Base-by-base conservation (phyloP, 208 protist genomes). In the Trypanosoma vivax region DNA sequence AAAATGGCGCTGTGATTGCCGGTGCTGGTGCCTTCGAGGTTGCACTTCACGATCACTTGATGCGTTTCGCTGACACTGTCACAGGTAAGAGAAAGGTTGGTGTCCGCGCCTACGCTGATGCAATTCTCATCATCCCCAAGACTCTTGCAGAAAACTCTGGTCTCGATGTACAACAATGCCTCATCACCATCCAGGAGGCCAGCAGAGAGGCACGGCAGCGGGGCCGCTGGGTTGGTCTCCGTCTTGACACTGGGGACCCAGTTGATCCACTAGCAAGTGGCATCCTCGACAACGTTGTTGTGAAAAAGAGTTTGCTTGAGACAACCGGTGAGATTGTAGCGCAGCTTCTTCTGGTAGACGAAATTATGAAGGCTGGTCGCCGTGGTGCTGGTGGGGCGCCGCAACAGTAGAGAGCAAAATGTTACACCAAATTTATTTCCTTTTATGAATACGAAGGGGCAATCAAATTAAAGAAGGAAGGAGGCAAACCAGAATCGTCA, bases 1-100 rank as follows among this genome's bases (percentile, higher is more conserved):
- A 98, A 56, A 96, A 97, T 56, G 58, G 65, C 13, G 48, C 57
- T 18, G 83, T 99, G 6, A 71, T 99, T 21, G 88, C 97, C 14
- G 99, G 99, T 41, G 99, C 97, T 50, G 98, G 97, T 37, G 96
- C 94, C 5, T 99, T 99, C 59, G 98, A 99, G 76, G 78, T 99
- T 13, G 88, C 94, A 1, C 67, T 90, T 10, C 85, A 97, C 55
- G 64, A 83, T 6, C 83, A 99, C 41, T 81, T 99, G 5, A 84
- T 94, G 41, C 78, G 95, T 62, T 98, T 77, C 50, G 70, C 78
- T 38, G 82, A 97, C 38, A 73, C 57, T 33, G 76, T 94, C 25
- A 83, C 61, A 63, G 84, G 84, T 14, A 91, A 90, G 73, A 73
- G 92, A 37, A 99, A 98, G 59, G 83, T 99, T 3, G 98, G 98